Conservation (phyloP, 805 yeast species). For the Candida nitratophila region DNA sequence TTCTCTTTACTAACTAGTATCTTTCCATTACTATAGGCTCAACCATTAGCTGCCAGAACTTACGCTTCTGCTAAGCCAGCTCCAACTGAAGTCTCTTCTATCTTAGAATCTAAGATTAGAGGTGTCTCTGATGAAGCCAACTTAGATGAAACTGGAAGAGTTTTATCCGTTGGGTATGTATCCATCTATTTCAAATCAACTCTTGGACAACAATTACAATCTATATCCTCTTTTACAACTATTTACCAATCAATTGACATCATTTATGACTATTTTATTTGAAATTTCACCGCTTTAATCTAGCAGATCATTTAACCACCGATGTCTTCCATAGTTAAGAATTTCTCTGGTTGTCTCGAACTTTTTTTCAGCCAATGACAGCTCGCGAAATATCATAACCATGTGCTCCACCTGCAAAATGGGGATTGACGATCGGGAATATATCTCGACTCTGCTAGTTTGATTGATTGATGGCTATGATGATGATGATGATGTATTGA, state of each 20-base stretch:
- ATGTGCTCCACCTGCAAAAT: neutral
- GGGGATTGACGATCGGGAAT: no score
- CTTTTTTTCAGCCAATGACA: slow-evolving; percentile 15
- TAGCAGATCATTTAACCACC: neutral
- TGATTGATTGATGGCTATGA: no score
- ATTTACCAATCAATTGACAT: neutral
- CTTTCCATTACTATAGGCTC: slow-evolving; percentile 41
- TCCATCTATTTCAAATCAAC: slow-evolving; percentile 3
- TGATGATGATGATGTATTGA: no score
- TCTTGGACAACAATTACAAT: neutral
- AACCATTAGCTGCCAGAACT: slow-evolving; percentile 68
- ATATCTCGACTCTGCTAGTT: no score
- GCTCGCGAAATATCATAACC: slow-evolving; percentile 22
- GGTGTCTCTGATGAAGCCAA: slow-evolving; percentile 97
- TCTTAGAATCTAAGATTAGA: slow-evolving; percentile 98
- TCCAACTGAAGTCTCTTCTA: slow-evolving; percentile 98
- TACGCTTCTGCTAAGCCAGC: slow-evolving; percentile 96
- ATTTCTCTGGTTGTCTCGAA: neutral
- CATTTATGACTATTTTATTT: no score
- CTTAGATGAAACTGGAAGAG: slow-evolving; percentile 99
- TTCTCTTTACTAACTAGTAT: slow-evolving; percentile 2
- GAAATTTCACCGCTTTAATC: neutral
- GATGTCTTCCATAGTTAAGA: neutral
- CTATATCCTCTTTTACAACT: no score
- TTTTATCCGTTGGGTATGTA: slow-evolving; percentile 90